Evolutionary conservation across 768 basidiomycete genomes (phyloP).

Genomic region (Austroboletus eburneus): DNA sequence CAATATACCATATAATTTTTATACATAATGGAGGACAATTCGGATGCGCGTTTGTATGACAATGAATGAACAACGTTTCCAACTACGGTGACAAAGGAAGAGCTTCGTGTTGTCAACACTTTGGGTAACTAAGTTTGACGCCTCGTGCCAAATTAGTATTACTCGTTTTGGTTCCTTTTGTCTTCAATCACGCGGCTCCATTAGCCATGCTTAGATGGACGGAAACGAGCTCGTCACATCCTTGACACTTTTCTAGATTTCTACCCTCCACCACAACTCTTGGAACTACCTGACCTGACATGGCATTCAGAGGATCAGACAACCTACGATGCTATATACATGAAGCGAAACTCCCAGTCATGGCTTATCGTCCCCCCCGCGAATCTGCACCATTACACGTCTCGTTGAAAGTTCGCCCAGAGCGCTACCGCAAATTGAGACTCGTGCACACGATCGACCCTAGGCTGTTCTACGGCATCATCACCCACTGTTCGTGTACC

Average conservation of each 20-base stretch:
- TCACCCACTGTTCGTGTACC: constrained; percentile 36
- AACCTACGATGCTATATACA: constrained; percentile 47
- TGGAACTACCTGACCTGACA: constrained; percentile 8
- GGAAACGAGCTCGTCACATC: no score
- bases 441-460: constrained; percentile 37
- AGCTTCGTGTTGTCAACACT: no score
- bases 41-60: no score
- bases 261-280: background rate
- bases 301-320: constrained; percentile 35
- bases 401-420: constrained; percentile 39
- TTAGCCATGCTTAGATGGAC: no score
- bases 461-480: constrained; percentile 28
- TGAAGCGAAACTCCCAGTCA: constrained; percentile 42
- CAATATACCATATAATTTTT: constrained; percentile 20
- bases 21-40: constrained; percentile 16
- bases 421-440: constrained; percentile 50
- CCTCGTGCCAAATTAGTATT: constrained; percentile 9
- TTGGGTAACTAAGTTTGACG: no score
- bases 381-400: constrained; percentile 18
- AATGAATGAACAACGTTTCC: no score
- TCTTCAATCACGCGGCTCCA: no score
- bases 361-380: constrained; percentile 35
- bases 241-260: background rate
- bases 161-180: constrained; percentile 9
- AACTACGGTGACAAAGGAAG: no score